phyloP scores from a whole-genome alignment of 495 filamentous ascomycete genomes.

The Neurospora sp. region DNA sequence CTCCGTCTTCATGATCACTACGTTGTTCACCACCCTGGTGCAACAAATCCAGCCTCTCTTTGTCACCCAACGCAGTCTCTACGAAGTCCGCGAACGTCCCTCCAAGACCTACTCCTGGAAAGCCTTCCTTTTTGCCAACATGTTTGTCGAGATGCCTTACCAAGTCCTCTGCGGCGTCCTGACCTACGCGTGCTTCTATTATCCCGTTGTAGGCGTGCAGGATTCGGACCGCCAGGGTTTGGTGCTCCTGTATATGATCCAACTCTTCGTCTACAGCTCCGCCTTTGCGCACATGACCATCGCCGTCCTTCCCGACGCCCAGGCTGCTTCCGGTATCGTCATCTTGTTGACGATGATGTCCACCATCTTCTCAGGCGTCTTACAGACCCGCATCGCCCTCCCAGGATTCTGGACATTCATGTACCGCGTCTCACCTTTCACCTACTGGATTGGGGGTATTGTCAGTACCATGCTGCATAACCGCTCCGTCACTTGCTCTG shows the following conservation, averaged over 20 bases:
- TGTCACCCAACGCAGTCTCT: conserved; percentile 53
- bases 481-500: conserved; percentile 39
- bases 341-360: conserved; percentile 53
- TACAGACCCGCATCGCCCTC: conserved; percentile 38
- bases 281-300: conserved; percentile 61
- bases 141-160: conserved; percentile 68
- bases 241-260: conserved; percentile 47
- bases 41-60: conserved; percentile 61
- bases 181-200: conserved; percentile 55
- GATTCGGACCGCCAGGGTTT: conserved; percentile 44
- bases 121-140: conserved; percentile 57
- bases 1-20: conserved; percentile 63
- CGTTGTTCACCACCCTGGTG: conserved; percentile 51
- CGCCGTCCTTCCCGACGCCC: conserved; percentile 51
- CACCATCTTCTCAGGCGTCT: conserved; percentile 41
- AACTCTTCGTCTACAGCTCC: conserved; percentile 49
- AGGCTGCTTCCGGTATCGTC: conserved; percentile 52
- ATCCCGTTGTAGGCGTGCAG: conserved; percentile 44
- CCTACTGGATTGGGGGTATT: conserved; percentile 50
- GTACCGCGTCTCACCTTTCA: conserved; percentile 58
- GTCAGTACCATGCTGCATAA: conserved; percentile 42
- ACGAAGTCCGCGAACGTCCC: conserved; percentile 58
- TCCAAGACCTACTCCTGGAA: conserved; percentile 65
- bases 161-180: conserved; percentile 50
- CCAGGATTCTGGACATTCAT: conserved; percentile 68